These are phyloP conservation scores for Candida sanyaensis DNA, from an alignment of 1,139 yeast genomes.

Conservation along the genomic window DNA sequence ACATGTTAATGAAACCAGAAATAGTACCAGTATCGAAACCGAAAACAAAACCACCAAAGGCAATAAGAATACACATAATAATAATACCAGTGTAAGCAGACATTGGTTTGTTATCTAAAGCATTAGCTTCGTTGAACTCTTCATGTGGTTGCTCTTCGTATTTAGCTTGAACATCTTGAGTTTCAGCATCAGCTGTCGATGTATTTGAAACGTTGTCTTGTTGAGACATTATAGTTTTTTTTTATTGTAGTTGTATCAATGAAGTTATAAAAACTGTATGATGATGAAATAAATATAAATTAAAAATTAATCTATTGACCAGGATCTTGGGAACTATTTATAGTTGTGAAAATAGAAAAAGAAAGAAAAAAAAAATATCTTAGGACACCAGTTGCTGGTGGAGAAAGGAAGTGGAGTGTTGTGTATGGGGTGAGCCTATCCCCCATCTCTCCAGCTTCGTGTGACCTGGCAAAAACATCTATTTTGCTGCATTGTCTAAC, in stretches of 20 bases:
- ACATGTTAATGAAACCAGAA: slow-evolving; percentile 65
- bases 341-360: not conserved
- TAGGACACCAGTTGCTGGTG: not conserved
- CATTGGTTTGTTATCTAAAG: slow-evolving; percentile 10
- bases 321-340: slow-evolving; percentile 1
- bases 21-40: slow-evolving; percentile 79
- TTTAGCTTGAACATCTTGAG: slow-evolving; percentile 65
- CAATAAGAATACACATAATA: slow-evolving; percentile 39
- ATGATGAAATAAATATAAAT: not conserved
- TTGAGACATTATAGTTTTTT: slow-evolving; percentile 10
- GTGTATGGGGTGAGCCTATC: not conserved
- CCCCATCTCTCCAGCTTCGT: slow-evolving; percentile 2
- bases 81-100: slow-evolving; percentile 10
- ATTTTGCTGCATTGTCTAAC: slow-evolving; percentile 1
- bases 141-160: slow-evolving; percentile 34
- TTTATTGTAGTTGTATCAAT: not conserved
- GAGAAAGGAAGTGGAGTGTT: slow-evolving; percentile 4
- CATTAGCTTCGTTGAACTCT: slow-evolving; percentile 4
- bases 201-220: slow-evolving; percentile 10
- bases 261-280: not conserved
- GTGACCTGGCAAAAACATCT: not conserved
- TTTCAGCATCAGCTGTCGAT: slow-evolving; percentile 64
- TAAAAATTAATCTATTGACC: not conserved
- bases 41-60: slow-evolving; percentile 69
- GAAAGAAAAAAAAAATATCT: not conserved